Evolutionary conservation across 805 yeast species (phyloP), one percentile per base, ranked within the genome.

Genomic region (Starmerella apis): DNA sequence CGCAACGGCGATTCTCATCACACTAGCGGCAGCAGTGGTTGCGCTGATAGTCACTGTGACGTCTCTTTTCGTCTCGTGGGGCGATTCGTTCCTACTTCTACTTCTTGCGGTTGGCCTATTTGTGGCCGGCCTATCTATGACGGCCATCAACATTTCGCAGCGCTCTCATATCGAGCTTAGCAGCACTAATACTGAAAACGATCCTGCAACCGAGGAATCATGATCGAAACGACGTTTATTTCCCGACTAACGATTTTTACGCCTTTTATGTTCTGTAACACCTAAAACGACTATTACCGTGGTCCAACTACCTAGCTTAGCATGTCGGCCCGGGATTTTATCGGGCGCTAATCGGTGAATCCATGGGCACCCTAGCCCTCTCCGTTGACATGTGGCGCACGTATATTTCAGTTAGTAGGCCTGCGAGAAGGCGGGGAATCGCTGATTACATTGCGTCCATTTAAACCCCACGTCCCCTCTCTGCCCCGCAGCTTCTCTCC

Each of bases 81-180:
- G 54, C 20, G 54, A 51, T 16, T 19, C 42, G 19, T 51, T 51
- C 46, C 38, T 48, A 2, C 23, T 28, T 3, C 47, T 51, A 19
- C 45, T 51, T 8, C 48, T 25, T 7, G 37, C 54, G 5, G 28
- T 51, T 23, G 51, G 52, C 19, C 28, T 51, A 24, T 47, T 51
- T n/a, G 35, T 51, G 20, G 46, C 43, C 11, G 43, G 48, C 13
- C 32, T 51, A 3, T 25, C 43, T 2, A 18, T 45, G 36, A 14
- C 20, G 13, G 52, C 52, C 2, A 5, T 31, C 32, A 43, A 43
- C 18, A 5, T 31, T 20, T 25, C 46, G 22, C 37, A 31, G 28
- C 35, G 37, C 4, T 28, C 46, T 4, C 37, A 16, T 13, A 5
- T 23, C 19, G 46, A 43, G 37, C 28, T 16, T 16, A 19, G n/a